phyloP scores from a whole-genome alignment of 352 stramenopile species.

The Phytophthora sansomeana region DNA sequence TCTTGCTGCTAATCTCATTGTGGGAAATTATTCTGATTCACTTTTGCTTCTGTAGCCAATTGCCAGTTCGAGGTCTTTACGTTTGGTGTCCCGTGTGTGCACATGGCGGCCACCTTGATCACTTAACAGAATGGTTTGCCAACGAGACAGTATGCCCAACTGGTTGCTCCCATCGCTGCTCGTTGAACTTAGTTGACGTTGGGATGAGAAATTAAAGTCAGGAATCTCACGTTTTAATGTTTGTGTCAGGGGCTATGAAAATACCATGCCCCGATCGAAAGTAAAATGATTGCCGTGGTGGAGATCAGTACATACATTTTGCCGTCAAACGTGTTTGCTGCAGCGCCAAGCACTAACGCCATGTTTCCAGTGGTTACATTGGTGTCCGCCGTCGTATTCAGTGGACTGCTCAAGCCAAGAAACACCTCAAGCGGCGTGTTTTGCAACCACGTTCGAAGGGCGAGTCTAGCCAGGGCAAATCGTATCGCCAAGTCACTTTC shows the following conservation, averaged over 20 bases:
- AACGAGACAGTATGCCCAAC: constrained; percentile 76
- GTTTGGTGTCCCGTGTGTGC: constrained; percentile 94
- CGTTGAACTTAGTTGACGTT: constrained; percentile 47
- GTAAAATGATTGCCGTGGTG: constrained; percentile 24
- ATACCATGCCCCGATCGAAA: constrained; percentile 38
- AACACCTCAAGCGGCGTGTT: constrained; percentile 33
- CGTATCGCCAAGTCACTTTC: constrained; percentile 48
- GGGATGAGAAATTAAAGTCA: constrained; percentile 13
- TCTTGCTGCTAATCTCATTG: neutral
- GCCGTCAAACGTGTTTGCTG: constrained; percentile 16
- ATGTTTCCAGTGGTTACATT: constrained; percentile 22
- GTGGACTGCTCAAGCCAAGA: constrained; percentile 8
- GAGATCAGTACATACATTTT: constrained; percentile 24
- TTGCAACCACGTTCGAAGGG: constrained; percentile 41
- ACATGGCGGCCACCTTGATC: constrained; percentile 88
- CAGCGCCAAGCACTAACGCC: constrained; percentile 10
- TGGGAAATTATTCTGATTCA: constrained; percentile 1
- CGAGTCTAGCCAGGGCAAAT: constrained; percentile 48
- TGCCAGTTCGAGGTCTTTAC: constrained; percentile 88
- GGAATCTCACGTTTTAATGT: neutral
- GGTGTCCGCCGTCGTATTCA: constrained; percentile 1
- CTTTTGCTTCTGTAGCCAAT: constrained; percentile 58
- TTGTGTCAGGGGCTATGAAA: constrained; percentile 23
- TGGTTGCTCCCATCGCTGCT: constrained; percentile 77
- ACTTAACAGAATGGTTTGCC: constrained; percentile 85